Percentiles rank a stretch among this genome's conserved stretches.
phyloP scores from a whole-genome alignment of 2,329 filamentous ascomycete species.

The Colletotrichum spinosum region DNA sequence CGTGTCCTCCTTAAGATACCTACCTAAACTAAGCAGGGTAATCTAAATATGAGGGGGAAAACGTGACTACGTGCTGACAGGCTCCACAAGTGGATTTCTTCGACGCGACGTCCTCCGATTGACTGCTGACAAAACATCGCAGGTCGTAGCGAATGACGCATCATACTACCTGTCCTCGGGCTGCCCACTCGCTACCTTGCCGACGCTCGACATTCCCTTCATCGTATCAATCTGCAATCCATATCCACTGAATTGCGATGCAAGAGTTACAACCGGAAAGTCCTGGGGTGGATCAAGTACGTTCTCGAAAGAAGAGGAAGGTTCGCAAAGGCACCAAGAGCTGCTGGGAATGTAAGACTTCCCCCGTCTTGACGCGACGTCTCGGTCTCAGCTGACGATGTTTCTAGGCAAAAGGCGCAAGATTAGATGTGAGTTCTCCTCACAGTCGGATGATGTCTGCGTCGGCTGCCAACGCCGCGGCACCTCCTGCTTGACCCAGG shows the following conservation, averaged over 20 bases:
- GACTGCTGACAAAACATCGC: no score
- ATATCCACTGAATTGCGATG: no score
- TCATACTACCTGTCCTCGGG: no score
- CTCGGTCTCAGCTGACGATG: not conserved
- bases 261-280: no score
- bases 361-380: not conserved
- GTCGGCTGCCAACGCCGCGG: constrained; percentile 58
- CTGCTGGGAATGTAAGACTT: constrained; percentile 64
- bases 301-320: constrained; percentile 41
- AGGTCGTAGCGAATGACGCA: no score
- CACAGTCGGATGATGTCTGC: constrained; percentile 53
- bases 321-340: constrained; percentile 66
- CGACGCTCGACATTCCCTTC: no score
- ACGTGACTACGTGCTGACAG: not conserved
- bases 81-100: not conserved
- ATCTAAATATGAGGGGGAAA: not conserved
- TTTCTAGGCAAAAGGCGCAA: constrained; percentile 58
- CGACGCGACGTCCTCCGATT: not conserved
- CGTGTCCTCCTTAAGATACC: no score
- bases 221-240: no score
- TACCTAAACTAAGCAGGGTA: no score
- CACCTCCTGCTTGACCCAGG: constrained; percentile 59
- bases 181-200: no score
- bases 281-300: no score
- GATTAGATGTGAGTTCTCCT: constrained; percentile 58